A percentile compares a stretch with the other conserved stretches of the same genome.
These are phyloP conservation scores for Emiliania huxleyi DNA, from an alignment of 78 protist species.

Conservation along the genomic window DNA sequence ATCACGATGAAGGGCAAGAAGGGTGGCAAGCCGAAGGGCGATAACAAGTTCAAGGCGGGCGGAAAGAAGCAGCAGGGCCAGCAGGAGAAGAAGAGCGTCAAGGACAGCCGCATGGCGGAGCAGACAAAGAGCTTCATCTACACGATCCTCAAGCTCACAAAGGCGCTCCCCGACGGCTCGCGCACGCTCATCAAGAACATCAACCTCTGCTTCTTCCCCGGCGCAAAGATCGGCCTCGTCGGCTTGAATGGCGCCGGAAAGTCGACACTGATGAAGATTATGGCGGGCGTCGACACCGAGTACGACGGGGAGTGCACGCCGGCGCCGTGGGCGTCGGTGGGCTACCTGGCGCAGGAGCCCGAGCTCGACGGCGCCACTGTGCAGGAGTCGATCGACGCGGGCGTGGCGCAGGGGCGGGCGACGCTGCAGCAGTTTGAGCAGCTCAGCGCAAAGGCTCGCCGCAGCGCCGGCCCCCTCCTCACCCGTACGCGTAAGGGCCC, in stretches of 20 bases:
- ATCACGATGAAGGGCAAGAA: too few species aligned
- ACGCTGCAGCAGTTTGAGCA: not conserved
- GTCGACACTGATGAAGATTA: constrained; percentile 19
- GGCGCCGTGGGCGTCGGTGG: not conserved
- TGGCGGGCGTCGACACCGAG: constrained; percentile 29
- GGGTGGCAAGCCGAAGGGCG: too few species aligned
- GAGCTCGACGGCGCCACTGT: constrained; percentile 4
- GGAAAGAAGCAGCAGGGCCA: too few species aligned
- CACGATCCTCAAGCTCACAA: not conserved
- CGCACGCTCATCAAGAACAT: not conserved
- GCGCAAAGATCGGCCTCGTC: constrained; percentile 37
- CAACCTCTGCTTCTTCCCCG: constrained; percentile 24
- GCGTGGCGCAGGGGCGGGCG: not conserved
- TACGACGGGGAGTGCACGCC: not conserved
- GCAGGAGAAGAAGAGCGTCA: too few species aligned
- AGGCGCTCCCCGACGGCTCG: constrained; percentile 1
- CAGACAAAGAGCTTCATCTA: not conserved
- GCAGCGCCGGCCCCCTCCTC: too few species aligned
- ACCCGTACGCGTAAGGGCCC: too few species aligned
- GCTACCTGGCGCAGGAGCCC: constrained; percentile 42
- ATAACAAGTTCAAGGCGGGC: too few species aligned
- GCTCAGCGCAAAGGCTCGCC: not conserved
- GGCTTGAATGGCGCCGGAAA: constrained; percentile 42
- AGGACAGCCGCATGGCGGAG: too few species aligned
- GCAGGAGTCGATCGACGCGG: not conserved